Base-by-base conservation (phyloP, 768 basidiomycete species). In the Naganishia onofrii region DNA sequence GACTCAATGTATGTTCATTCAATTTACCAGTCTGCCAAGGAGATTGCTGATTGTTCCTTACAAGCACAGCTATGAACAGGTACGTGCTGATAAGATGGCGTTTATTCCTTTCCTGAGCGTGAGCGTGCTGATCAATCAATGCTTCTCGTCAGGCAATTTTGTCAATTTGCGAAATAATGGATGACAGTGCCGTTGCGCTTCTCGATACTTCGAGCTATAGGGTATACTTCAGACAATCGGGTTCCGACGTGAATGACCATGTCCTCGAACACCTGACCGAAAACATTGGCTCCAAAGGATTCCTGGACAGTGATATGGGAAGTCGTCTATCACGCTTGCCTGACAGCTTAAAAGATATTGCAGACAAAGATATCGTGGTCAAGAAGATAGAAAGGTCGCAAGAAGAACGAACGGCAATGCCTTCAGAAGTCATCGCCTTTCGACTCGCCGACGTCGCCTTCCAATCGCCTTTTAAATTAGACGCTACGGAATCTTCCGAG, bases 161-260 rank as follows among this genome's bases (percentile, higher is more conserved):
- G 1, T 76, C 79, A 0, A 63, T 80, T 0, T 69, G 75, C 0
- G 58, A 55, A 1, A 69, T 80, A 1, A 65, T 80, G 13, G 72
- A 70, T 5, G 77, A 76, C 5, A 75, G 77, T 53, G 72, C 75
- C 0, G 73, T 80, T 1, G 74, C 70, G 19, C 71, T 78, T 2
- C 64, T 80, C 23, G 69, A 74, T 28, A 63, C 77, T 51, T 75
- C 75, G n/a, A 74, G 78, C 26, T 80, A 74, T 42, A 73, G 77
- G 23, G 67, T 80, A 9, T 80, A 71, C 60, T 74, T 77, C 6
- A 66, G 46, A 42, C 70, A 66, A 29, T 19, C 31, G 26, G 60
- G 36, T 6, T 46, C 48, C 26, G 53, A 31, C 7, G 54, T 26
- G 67, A 73, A 23, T 36, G 51, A 34, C 63, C 68, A 57, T 2